Evolutionary conservation across 306 rosid species (phyloP), one percentile per base, ranked within the genome.

Genomic region (Castanea sativa): DNA sequence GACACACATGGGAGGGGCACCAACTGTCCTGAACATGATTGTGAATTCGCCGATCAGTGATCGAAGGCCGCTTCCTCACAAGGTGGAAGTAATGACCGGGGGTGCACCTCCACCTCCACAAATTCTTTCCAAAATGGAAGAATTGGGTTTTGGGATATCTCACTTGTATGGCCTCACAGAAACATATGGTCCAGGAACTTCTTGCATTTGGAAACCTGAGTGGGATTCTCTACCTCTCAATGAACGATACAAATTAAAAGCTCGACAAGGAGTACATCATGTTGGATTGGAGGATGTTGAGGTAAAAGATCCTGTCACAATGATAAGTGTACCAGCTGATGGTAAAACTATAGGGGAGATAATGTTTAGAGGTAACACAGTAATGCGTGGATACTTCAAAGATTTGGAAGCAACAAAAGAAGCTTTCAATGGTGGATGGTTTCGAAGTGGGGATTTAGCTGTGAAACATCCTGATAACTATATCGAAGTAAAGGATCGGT

Each of bases 81-180:
- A 78, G 90, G 97, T 94, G 53, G 82, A 85, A 35, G 85, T 90
- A 41, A 52, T 82, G 88, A 87, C 97, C 0, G 97, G 97, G 0
- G 97, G 97, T 58, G 69, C 97, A 8, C 94, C 97, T 0, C 98
- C 97, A 0, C 97, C 93, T 0, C 95, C 97, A 0, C 94, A 87
- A 52, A 83, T 92, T 53, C 73, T 94, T 13, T 75, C 61, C 71
- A 87, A 85, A 91, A 89, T 92, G 92, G 97, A 92, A 73, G 91
- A 92, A 76, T 72, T 91, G 80, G 98, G 98, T 23, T 94, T 94
- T 30, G 77, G 69, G 21, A 80, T 94, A 7, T 82, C 84, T 78
- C 97, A 94, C 75, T 61, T 92, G 56, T 92, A 94, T 51, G 97
- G 98, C 71, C 90, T 94, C 29, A 92, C 97, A 6, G 97, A 92